Evolutionary conservation across 78 protist species (phyloP).

Genomic region (Reticulomyxa filosa): DNA sequence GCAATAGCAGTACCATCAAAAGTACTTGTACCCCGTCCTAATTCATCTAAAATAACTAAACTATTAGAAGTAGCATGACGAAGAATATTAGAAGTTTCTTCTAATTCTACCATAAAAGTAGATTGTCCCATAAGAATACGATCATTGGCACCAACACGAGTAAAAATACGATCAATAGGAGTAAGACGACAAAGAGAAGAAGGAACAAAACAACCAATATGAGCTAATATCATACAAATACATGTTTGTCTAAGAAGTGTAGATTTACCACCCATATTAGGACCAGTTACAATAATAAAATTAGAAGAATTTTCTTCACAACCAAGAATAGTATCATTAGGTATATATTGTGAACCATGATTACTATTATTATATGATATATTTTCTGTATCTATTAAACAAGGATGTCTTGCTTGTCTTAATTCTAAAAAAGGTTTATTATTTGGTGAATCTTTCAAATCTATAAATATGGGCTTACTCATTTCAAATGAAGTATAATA

Average conservation of each 20-base stretch:
- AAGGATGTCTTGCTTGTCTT: no score
- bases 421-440: no score
- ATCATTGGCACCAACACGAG: conserved; percentile 59
- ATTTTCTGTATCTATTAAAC: no score
- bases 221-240: conserved; percentile 70
- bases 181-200: conserved; percentile 47
- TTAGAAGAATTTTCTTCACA: background rate
- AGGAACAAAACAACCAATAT: conserved; percentile 81
- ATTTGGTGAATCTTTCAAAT: no score
- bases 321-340: conserved; percentile 25
- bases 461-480: no score
- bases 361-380: no score
- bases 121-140: conserved; percentile 52
- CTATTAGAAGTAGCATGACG: conserved; percentile 53
- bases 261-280: conserved; percentile 90
- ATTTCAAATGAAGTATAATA: no score
- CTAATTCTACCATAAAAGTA: conserved; percentile 87
- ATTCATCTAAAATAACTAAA: conserved; percentile 88
- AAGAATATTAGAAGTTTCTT: conserved; percentile 43
- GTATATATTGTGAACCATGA: no score
- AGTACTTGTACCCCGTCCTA: conserved; percentile 82
- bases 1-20: conserved; percentile 56
- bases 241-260: conserved; percentile 67
- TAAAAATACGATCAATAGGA: conserved; percentile 78
- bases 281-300: conserved; percentile 73